Percentiles rank a stretch among this genome's conserved stretches.
These are phyloP conservation scores for Aspergillus spinulosporus DNA, from an alignment of 2,329 filamentous ascomycete genomes.

Conservation along the genomic window DNA sequence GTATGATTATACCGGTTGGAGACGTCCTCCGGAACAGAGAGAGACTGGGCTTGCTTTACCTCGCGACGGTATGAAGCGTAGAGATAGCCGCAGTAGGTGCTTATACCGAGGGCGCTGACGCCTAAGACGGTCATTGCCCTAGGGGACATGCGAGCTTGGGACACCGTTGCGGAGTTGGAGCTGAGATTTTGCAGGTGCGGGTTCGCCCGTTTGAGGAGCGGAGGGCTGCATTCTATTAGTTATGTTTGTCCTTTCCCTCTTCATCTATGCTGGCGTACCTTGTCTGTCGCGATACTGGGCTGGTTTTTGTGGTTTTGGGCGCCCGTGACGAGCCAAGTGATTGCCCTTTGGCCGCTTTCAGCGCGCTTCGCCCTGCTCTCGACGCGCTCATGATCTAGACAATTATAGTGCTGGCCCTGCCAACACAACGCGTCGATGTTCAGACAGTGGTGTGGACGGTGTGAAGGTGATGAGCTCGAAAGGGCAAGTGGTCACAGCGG, in stretches of 20 bases:
- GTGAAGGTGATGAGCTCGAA: background rate
- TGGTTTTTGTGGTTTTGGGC: background rate
- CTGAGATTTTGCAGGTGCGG: constrained; percentile 28
- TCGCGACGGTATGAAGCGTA: constrained; percentile 46
- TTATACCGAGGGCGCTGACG: constrained; percentile 42
- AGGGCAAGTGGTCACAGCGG: constrained; percentile 4
- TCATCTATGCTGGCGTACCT: background rate
- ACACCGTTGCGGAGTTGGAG: constrained; percentile 13
- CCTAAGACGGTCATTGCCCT: constrained; percentile 40
- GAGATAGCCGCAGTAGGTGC: constrained; percentile 46
- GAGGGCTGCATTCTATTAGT: constrained; percentile 17
- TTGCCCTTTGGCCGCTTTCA: constrained; percentile 27
- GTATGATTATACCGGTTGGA: constrained; percentile 49
- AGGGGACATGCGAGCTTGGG: constrained; percentile 28
- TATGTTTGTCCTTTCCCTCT: background rate
- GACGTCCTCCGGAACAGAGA: constrained; percentile 43
- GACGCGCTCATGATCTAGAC: constrained; percentile 29
- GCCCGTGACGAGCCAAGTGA: constrained; percentile 9
- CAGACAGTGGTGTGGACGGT: background rate
- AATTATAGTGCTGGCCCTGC: background rate
- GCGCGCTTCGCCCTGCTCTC: constrained; percentile 23
- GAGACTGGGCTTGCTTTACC: constrained; percentile 32
- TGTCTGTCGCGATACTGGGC: background rate
- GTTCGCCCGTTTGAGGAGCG: constrained; percentile 27
- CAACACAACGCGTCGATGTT: background rate